Base-by-base conservation (phyloP, 352 stramenopile genomes). In the Salisapilia sapeloensis region DNA sequence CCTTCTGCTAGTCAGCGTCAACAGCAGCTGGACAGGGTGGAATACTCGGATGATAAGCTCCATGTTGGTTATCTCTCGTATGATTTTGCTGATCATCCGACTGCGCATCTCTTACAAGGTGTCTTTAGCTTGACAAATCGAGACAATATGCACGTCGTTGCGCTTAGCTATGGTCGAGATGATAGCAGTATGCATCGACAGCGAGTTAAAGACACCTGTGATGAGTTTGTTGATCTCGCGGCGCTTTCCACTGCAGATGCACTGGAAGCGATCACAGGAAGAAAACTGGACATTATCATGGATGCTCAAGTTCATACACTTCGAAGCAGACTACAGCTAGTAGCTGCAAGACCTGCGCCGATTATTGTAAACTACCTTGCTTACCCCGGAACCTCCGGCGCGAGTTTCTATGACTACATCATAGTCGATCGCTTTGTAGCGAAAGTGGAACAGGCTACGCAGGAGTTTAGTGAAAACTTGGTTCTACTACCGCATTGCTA, bases 341-440 rank as follows among this genome's bases (percentile, higher is more conserved):
- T 57, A 16, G 69, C 64, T 4, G 36, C 38, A 15, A 45, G 54
- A 12, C 61, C 66, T 12, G 66, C 72, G 10, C 50, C 53, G 6
- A 57, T 91, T 22, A 54, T 84, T 33, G 67, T 86, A 9, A 86
- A 77, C 48, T 92, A 84, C 41, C 51, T 92, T 10, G 70, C 84
- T 20, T 92, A 76, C 32, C 76, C 76, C 1, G 76, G 76, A 24
- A 89, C 72, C 5, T 76, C 53, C 3, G 76, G 72, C 0, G 65
- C 72, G 6, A n/a, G 43, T 4, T 89, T 75, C 39, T 56, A 85
- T 14, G 76, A 92, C 39, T 89, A 86, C 42, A 33, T 86, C 13
- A 33, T 92, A 15, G 47, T 53, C 7, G 76, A 91, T 35, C 50
- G 48, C 13, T 48, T 58, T 24, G 76, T 83, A 30, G 42, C 43